These are phyloP conservation scores for Arthrobotrys iridis DNA, from an alignment of 2,329 filamentous ascomycete genomes.

Conservation along the genomic window DNA sequence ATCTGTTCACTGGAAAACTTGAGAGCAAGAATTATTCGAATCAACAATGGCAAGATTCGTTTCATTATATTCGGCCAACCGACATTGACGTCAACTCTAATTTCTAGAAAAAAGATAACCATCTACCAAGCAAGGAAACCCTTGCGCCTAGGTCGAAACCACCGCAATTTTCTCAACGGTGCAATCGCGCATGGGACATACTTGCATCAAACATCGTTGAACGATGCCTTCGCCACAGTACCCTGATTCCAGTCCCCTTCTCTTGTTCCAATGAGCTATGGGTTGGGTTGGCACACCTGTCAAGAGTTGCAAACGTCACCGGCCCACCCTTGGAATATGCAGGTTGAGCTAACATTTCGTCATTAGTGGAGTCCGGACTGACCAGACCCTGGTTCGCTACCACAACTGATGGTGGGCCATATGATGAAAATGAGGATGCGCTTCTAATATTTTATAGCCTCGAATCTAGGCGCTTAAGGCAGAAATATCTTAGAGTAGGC, in stretches of 20 bases:
- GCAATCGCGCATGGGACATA: background rate
- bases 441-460: too few species aligned
- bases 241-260: background rate
- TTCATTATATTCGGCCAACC: too few species aligned
- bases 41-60: too few species aligned
- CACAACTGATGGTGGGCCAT: background rate
- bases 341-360: background rate
- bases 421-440: too few species aligned
- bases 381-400: background rate
- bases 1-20: too few species aligned
- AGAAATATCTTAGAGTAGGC: too few species aligned
- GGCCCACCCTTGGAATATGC: background rate
- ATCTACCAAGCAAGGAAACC: too few species aligned
- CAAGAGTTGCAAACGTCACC: slow-evolving; percentile 22
- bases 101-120: too few species aligned
- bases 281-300: background rate
- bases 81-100: too few species aligned
- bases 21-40: too few species aligned
- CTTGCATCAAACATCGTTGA: background rate
- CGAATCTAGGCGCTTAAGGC: too few species aligned
- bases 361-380: background rate
- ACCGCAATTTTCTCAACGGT: background rate
- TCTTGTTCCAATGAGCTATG: background rate
- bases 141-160: background rate
- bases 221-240: background rate